Base-by-base conservation (phyloP, 225 moss, liverwort and hornwort genomes). In the Marchantia polymorpha region DNA sequence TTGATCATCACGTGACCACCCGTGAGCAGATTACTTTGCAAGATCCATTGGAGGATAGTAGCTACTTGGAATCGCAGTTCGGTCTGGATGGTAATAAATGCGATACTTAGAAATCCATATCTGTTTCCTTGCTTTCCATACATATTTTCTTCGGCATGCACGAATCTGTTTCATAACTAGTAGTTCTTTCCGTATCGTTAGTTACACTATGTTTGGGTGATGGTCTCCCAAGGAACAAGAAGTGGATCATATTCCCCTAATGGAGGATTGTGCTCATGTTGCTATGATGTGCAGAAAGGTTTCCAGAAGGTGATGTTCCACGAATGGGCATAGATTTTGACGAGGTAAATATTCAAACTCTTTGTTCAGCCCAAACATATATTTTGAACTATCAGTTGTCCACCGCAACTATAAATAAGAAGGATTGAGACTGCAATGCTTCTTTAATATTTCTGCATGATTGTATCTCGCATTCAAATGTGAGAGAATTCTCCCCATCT, bases 11-110 rank as follows among this genome's bases (percentile, higher is more conserved):
- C 90, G 93, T 99, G 64, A 95, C 92, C 48, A 93, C 90, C 23
- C 95, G 99, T 72, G 99, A 99, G 89, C 99, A 93, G 66, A 99
- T 99, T 79, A 99, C 99, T 53, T 89, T 99, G 60, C 99, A 93
- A 85, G 99, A 91, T 69, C 83, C 91, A 16, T 50, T 91, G 81
- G 94, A 93, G 82, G 95, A 99, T 75, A 90, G 70, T 64, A 90
- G 89, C 71, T 99, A 99, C 73, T 88, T 93, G 69, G 92, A 88
- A 72, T 83, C 91, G 81, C 96, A 94, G 83, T 92, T 95, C 81
- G 95, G 89, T 69, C 85, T 93, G 65, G 99, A 99, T 85, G 99
- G 99, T 99, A 90, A 69, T 49, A 13, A 20, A 46, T 30, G 7
- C 27, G 0, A 25, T 39, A 39, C 39, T 39, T 5, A 39, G 39